Conservation (phyloP, 306 rosid genomes). For the Inga oerstediana region DNA sequence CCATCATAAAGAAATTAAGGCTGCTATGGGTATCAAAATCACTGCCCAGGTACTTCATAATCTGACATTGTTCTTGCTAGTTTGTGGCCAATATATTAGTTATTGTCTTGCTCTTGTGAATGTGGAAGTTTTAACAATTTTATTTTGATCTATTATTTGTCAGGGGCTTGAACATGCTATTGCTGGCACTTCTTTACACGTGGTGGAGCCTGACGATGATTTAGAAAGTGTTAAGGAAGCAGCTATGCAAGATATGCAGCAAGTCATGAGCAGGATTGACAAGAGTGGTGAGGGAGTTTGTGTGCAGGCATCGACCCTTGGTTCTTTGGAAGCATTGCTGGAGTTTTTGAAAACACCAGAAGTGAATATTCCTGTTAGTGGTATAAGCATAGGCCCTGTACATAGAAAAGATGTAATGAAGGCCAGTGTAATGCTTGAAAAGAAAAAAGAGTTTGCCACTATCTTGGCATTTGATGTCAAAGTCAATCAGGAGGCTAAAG, state of each 20-base stretch:
- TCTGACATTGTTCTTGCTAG: constrained; percentile 20
- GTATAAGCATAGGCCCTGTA: constrained; percentile 93
- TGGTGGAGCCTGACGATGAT: constrained; percentile 86
- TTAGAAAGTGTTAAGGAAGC: constrained; percentile 71
- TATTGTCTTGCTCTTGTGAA: not conserved
- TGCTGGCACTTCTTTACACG: constrained; percentile 86
- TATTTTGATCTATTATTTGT: constrained; percentile 26
- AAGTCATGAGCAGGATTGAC: constrained; percentile 89
- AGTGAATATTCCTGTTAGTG: constrained; percentile 93
- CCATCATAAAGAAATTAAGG: constrained; percentile 96
- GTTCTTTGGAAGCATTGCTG: constrained; percentile 92
- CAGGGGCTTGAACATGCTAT: constrained; percentile 98
- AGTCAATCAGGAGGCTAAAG: constrained; percentile 92
- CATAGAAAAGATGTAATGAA: constrained; percentile 97
- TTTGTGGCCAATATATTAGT: constrained; percentile 18
- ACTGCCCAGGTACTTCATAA: constrained; percentile 78
- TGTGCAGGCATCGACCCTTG: constrained; percentile 97
- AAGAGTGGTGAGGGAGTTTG: constrained; percentile 95
- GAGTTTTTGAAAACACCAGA: constrained; percentile 91
- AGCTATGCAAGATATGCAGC: constrained; percentile 85
- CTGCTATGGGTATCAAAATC: constrained; percentile 97
- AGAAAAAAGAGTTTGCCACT: constrained; percentile 79
- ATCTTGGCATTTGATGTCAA: constrained; percentile 98
- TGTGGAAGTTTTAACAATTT: constrained; percentile 3
- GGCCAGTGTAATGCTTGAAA: constrained; percentile 97